Evolutionary conservation across 176 grass and related monocot genomes (phyloP).

Genomic region (Oryza meridionalis): DNA sequence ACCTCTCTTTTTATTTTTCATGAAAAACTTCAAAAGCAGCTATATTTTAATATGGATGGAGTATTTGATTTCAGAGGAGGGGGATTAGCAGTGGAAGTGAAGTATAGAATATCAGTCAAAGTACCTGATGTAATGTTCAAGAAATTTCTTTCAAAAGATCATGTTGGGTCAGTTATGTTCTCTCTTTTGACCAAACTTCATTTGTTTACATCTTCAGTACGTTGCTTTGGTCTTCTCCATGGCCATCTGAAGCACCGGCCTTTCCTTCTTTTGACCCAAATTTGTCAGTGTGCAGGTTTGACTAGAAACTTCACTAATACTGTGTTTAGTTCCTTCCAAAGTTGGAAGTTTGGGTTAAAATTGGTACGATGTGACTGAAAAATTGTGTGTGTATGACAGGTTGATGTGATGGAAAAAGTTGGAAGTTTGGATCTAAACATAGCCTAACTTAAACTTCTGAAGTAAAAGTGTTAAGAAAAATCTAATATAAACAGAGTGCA

Average conservation of each 20-base stretch:
- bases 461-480: too few relatives aligned
- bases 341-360: too few relatives aligned
- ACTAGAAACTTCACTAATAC: not conserved
- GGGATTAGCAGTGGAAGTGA: not conserved
- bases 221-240: conserved; percentile 12
- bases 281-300: conserved; percentile 34
- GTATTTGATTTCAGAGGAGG: not conserved
- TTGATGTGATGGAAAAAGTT: too few relatives aligned
- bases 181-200: conserved; percentile 26
- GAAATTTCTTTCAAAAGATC: conserved; percentile 30
- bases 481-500: not conserved
- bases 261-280: not conserved
- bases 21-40: too few relatives aligned
- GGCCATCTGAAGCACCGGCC: conserved; percentile 20
- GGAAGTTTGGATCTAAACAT: too few relatives aligned
- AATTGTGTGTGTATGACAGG: too few relatives aligned
- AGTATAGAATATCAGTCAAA: conserved; percentile 36
- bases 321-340: too few relatives aligned
- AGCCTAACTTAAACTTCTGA: conserved; percentile 1
- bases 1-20: too few relatives aligned
- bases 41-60: too few relatives aligned
- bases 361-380: too few relatives aligned
- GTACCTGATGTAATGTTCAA: conserved; percentile 41
- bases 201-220: conserved; percentile 16
- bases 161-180: conserved; percentile 19